Percentiles rank a stretch among this genome's conserved stretches.
These are phyloP conservation scores for Ceratobasidium sp. DNA, from an alignment of 1,284 basidiomycete species.

Conservation along the genomic window DNA sequence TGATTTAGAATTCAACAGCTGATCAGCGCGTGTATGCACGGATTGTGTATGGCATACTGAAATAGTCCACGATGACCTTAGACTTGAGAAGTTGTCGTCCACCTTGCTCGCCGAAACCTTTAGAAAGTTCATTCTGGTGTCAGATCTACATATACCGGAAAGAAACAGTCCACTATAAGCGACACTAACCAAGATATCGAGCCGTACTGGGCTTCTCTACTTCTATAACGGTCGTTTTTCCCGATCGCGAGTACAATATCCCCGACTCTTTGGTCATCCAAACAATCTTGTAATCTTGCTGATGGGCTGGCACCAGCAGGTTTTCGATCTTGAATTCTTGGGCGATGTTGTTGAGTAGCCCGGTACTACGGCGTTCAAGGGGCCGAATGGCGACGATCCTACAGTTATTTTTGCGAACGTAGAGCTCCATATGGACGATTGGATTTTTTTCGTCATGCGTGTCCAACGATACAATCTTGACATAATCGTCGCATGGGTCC, in stretches of 20 bases:
- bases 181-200: constrained; percentile 19
- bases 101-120: constrained; percentile 45
- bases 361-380: neutral
- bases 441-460: neutral
- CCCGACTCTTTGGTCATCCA: constrained; percentile 32
- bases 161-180: neutral
- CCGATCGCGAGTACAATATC: constrained; percentile 6
- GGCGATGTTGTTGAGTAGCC: neutral
- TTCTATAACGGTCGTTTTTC: constrained; percentile 17
- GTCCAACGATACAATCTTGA: constrained; percentile 30
- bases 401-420: constrained; percentile 14
- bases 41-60: constrained; percentile 13
- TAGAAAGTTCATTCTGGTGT: constrained; percentile 4
- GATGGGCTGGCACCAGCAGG: neutral
- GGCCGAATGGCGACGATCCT: constrained; percentile 23
- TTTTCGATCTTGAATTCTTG: neutral
- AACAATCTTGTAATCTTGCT: constrained; percentile 33
- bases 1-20: neutral
- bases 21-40: neutral
- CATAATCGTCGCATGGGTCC: constrained; percentile 4
- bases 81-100: constrained; percentile 43
- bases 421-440: constrained; percentile 18
- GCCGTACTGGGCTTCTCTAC: constrained; percentile 29
- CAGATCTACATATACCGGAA: constrained; percentile 2
- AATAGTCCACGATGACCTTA: constrained; percentile 36